These are phyloP conservation scores for Entomortierella chlamydospora DNA, from an alignment of 192 early-diverging fungal genomes.

Conservation along the genomic window DNA sequence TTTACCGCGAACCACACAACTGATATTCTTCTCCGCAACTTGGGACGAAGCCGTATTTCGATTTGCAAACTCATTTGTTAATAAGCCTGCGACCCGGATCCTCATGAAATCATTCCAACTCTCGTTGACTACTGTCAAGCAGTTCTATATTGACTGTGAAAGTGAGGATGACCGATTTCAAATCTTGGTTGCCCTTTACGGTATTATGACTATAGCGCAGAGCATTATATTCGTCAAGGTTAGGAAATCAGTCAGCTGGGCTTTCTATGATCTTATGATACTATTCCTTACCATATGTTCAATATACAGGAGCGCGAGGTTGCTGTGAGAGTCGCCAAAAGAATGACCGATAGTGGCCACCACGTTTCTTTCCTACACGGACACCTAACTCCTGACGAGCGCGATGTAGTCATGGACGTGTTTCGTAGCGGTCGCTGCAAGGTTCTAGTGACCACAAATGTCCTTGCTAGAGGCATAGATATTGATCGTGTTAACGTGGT, in stretches of 20 bases:
- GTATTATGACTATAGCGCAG: slow-evolving; percentile 90
- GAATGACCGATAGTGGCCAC: slow-evolving; percentile 58
- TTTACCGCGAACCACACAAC: slow-evolving; percentile 76
- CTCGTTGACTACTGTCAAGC: slow-evolving; percentile 89
- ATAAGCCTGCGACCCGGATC: slow-evolving; percentile 84
- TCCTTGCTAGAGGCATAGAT: slow-evolving; percentile 87
- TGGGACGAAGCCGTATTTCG: slow-evolving; percentile 78
- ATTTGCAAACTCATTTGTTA: slow-evolving; percentile 83
- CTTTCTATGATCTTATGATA: neutral
- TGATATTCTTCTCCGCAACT: slow-evolving; percentile 95
- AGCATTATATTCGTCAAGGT: slow-evolving; percentile 94
- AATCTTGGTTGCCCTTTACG: slow-evolving; percentile 74
- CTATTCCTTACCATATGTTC: neutral
- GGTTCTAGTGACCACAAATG: slow-evolving; percentile 77
- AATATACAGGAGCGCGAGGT: slow-evolving; percentile 60
- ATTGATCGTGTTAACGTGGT: slow-evolving; percentile 94
- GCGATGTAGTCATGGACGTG: slow-evolving; percentile 72
- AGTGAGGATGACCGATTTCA: slow-evolving; percentile 81
- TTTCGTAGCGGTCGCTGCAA: slow-evolving; percentile 61
- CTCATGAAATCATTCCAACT: slow-evolving; percentile 83
- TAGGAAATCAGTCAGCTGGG: neutral
- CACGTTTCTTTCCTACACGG: slow-evolving; percentile 83
- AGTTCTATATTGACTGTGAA: slow-evolving; percentile 96
- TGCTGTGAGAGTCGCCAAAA: slow-evolving; percentile 70
- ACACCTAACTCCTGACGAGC: slow-evolving; percentile 72